A percentile compares a stretch with the other conserved stretches of the same genome.
These are phyloP conservation scores for Phytophthora palmivora DNA, from an alignment of 352 stramenopile genomes.

Conservation along the genomic window DNA sequence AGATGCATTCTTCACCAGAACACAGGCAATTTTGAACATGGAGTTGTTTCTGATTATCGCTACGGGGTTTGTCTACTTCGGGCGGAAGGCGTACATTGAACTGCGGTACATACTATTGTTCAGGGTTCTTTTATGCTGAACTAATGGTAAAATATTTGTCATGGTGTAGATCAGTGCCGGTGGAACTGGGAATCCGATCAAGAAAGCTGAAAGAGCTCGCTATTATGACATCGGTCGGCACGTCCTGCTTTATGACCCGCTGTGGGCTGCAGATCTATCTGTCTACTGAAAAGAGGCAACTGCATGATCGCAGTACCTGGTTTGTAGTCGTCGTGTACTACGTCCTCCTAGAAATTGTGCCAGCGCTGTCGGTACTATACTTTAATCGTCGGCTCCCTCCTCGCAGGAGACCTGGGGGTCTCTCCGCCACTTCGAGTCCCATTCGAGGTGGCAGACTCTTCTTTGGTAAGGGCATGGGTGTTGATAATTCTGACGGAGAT, in stretches of 20 bases:
- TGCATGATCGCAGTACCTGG: constrained; percentile 82
- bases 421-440: constrained; percentile 43
- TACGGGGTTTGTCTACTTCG: constrained; percentile 77
- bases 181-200: constrained; percentile 83
- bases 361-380: constrained; percentile 79
- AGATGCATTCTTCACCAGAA: constrained; percentile 85
- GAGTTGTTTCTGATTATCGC: constrained; percentile 84
- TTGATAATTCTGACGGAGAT: constrained; percentile 27
- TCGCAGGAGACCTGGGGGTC: constrained; percentile 37
- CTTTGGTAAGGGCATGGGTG: constrained; percentile 51
- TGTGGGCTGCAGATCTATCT: constrained; percentile 77
- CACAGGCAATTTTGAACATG: constrained; percentile 85
- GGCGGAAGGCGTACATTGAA: constrained; percentile 82
- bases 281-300: constrained; percentile 72
- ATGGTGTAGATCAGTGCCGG: constrained; percentile 68
- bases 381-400: constrained; percentile 84
- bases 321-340: constrained; percentile 86
- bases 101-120: constrained; percentile 48
- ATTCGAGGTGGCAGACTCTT: constrained; percentile 57
- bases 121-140: background rate
- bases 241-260: constrained; percentile 82
- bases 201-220: constrained; percentile 86
- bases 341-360: constrained; percentile 79
- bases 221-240: constrained; percentile 84
- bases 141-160: background rate